Evolutionary conservation across 768 basidiomycete genomes (phyloP).

Genomic region (Suillus subluteus): DNA sequence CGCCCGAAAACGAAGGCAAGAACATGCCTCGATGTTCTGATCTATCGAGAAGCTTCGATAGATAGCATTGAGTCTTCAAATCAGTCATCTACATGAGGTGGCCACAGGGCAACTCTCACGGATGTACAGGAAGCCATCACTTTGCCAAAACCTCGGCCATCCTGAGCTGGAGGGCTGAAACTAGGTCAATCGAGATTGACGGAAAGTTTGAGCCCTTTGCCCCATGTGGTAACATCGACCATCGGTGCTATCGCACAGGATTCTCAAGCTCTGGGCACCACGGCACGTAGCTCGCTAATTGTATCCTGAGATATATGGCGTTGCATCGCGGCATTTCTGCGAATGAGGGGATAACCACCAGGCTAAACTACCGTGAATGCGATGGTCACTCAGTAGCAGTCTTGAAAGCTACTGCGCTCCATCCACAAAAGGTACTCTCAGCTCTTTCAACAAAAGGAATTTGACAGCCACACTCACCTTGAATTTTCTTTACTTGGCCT

Average conservation of each 20-base stretch:
- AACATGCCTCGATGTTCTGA: conserved; percentile 1
- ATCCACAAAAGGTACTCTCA: neutral
- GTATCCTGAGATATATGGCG: neutral
- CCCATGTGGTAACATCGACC: neutral
- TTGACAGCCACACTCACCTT: neutral
- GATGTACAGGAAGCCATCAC: neutral
- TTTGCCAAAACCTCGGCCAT: neutral
- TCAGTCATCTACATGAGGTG: neutral
- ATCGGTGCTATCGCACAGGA: conserved; percentile 1
- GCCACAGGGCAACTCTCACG: conserved; percentile 8
- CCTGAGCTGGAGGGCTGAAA: conserved; percentile 3
- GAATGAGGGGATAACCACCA: no score
- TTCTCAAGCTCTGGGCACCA: neutral
- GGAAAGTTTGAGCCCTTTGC: neutral
- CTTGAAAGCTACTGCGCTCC: neutral
- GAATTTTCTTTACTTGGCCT: conserved; percentile 4
- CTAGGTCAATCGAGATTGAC: conserved; percentile 4
- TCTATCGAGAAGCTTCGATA: conserved; percentile 6
- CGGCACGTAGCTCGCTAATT: neutral
- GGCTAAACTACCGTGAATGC: neutral
- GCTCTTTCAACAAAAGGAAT: neutral
- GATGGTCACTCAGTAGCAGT: neutral
- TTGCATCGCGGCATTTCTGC: neutral
- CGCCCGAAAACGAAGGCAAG: neutral
- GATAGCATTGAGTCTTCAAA: conserved; percentile 1